Percentiles rank a stretch among this genome's conserved stretches.
phyloP scores from a whole-genome alignment of 1,284 basidiomycete genomes.

The Naganishia sp. region DNA sequence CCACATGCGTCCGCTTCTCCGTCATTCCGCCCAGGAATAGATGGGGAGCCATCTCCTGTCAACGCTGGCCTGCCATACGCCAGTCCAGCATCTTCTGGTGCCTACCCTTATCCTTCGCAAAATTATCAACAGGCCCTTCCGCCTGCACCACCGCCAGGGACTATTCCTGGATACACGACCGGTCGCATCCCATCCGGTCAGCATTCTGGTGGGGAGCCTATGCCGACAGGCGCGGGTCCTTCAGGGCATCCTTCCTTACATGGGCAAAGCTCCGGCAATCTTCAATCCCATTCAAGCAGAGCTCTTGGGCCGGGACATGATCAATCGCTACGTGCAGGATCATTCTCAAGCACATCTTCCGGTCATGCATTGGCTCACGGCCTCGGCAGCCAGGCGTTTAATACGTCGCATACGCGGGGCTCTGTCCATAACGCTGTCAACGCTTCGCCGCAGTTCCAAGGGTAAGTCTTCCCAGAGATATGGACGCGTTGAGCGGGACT shows the following conservation, averaged over 20 bases:
- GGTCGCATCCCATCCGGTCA: neutral
- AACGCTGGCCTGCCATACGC: slow-evolving; percentile 3
- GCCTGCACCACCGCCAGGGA: slow-evolving; percentile 2
- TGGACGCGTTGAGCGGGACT: too few species aligned
- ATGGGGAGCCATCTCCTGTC: slow-evolving; percentile 10
- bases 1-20: slow-evolving; percentile 7
- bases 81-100: slow-evolving; percentile 21
- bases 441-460: neutral
- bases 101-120: slow-evolving; percentile 1
- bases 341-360: slow-evolving; percentile 21
- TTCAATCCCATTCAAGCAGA: neutral
- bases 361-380: slow-evolving; percentile 21
- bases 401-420: slow-evolving; percentile 27
- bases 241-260: neutral
- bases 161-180: slow-evolving; percentile 18
- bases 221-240: neutral
- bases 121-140: neutral
- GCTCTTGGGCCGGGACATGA: neutral
- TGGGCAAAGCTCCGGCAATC: neutral
- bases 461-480: neutral
- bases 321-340: slow-evolving; percentile 5
- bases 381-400: slow-evolving; percentile 20
- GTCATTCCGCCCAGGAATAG: slow-evolving; percentile 2
- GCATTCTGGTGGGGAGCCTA: neutral
- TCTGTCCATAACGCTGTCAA: neutral